Evolutionary conservation across 306 rosid species (phyloP), one percentile per base, ranked within the genome.

Genomic region (Medicago lupulina): DNA sequence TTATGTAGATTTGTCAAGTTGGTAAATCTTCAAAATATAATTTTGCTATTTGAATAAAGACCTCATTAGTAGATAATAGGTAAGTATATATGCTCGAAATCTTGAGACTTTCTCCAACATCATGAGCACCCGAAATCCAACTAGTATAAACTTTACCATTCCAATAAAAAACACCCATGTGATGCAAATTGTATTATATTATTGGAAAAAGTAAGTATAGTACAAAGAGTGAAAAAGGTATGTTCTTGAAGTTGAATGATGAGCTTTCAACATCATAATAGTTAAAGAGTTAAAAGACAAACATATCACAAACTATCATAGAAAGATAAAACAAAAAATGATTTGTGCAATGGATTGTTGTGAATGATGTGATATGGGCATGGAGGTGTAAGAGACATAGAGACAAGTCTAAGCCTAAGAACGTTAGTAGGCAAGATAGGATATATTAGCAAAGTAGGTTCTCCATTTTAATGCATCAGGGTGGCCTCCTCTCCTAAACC

Each of bases 211-310:
- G n/a, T 46, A 78, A 50, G 64, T 15, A 62, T 46, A 40, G 70
- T 58, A 58, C 16, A 44, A 41, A 62, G 2, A 59, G 63, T 19
- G 40, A 9, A 21, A 61, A 3, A 62, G 46, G 47, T 8, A 77
- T 38, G 43, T 17, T 38, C 9, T 38, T 66, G 71, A 38, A 9
- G 64, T 78, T 70, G 67, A 61, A 71, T 60, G 82, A 70, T 60
- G 82, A 78, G 17, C 8, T 77, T 59, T 77, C 70, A 77, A 15
- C 54, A 69, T 69, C 65, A 53, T 71, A 3, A 80, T 73, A 28
- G 66, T 80, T 71, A 55, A 71, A 51, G 50, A 25, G 67, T 71
- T 79, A 79, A 34, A 51, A 41, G 82, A 64, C 73, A 71, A 36
- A 71, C 1, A 36, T 13, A 63, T 49, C 6, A 70, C n/a, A 61